Conservation (phyloP, 345 rosid species). For the Anastatica hierochuntica region DNA sequence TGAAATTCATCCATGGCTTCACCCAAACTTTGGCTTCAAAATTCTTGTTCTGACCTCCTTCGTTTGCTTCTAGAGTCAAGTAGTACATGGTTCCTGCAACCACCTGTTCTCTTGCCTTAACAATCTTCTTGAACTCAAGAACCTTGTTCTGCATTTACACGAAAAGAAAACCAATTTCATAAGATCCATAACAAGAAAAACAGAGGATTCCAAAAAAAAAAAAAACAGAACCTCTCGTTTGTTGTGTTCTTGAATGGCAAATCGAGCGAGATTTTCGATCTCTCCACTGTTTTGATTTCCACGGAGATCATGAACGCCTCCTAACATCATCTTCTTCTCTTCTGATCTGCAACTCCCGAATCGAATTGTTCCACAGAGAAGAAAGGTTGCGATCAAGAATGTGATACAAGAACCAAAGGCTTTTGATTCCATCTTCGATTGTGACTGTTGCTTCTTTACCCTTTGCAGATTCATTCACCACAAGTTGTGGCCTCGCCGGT, state of each 20-base stretch:
- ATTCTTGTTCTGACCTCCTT: constrained; percentile 47
- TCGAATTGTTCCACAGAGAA: constrained; percentile 16
- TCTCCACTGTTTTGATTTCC: constrained; percentile 34
- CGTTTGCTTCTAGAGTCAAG: constrained; percentile 56
- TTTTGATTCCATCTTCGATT: constrained; percentile 5
- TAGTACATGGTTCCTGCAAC: constrained; percentile 67
- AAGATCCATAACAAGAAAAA: neutral
- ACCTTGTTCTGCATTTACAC: constrained; percentile 14
- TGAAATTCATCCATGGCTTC: constrained; percentile 78
- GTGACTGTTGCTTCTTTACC: neutral
- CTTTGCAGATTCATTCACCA: too few relatives aligned
- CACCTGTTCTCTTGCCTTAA: constrained; percentile 63
- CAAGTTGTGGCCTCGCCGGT: constrained; percentile 1
- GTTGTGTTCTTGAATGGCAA: constrained; percentile 56
- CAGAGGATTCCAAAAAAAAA: neutral
- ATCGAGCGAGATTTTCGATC: constrained; percentile 50
- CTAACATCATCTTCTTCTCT: constrained; percentile 29
- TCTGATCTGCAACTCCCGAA: constrained; percentile 8
- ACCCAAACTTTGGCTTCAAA: constrained; percentile 83
- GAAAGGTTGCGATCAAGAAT: constrained; percentile 7
- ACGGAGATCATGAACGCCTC: constrained; percentile 33
- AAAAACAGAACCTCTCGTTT: constrained; percentile 41
- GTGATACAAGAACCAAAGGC: neutral
- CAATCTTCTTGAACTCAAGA: constrained; percentile 53
- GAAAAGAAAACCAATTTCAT: neutral